Evolutionary conservation across 345 rosid genomes (phyloP), one percentile per base, ranked within the genome.

Genomic region (Gynandropsis gynandra): DNA sequence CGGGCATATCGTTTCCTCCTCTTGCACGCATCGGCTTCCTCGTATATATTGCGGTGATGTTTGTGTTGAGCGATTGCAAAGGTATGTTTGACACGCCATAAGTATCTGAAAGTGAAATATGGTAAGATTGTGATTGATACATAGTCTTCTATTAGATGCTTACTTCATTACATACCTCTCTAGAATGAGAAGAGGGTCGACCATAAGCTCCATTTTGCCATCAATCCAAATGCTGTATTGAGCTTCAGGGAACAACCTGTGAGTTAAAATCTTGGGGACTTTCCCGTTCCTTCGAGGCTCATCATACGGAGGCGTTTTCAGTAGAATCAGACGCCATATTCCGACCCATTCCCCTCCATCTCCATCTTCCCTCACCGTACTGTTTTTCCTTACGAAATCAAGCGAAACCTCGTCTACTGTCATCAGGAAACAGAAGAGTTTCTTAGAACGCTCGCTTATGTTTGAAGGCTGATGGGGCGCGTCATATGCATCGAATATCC

Each of bases 221-320:
- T 93, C 97, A 59, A 93, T 85, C 99, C 99, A 93, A 51, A 93
- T 93, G 75, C 89, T 93, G 82, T 85, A 88, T 39, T 73, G 92
- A 8, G 95, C 81, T 68, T 83, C 67, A 64, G 95, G 99, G 73
- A 88, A 88, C 62, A 93, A 68, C 75, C 99, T 81, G 73, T 88
- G 99, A 54, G 99, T 88, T 78, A 93, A 70, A 64, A 93, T 93
- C 68, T 88, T 88, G 0, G 88, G 96, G 67, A 92, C 94, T 73
- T 88, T 88, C 54, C 99, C 95, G 29, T 93, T 93, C 69, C 97
- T 78, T 64, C 97, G 76, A 29, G 97, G 99, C 56, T 93, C 99
- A 64, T 88, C 97, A 63, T 83, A 93, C 12, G 97, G 97, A 17
- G 78, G 87, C 60, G 75, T 64, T 80, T 76, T 85, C 52, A 88